Base-by-base conservation (phyloP, 805 yeast genomes). In the Lipomyces oligophaga region DNA sequence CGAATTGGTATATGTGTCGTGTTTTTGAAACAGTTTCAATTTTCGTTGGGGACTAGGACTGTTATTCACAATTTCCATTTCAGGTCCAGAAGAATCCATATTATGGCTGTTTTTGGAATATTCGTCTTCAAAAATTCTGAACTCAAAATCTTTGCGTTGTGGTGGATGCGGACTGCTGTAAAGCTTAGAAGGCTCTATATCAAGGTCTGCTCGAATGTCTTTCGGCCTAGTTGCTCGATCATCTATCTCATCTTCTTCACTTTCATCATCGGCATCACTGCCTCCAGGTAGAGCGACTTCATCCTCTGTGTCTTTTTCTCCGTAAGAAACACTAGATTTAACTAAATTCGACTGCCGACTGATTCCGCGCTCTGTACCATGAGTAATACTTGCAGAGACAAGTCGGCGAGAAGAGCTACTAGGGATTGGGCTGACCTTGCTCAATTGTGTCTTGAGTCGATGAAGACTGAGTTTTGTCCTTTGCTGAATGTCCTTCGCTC, bases 1-100 rank as follows among this genome's bases (percentile, higher is more conserved):
- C 2, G 52, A 47, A 22, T 51, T 54, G 3, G 66, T 62, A 30
- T 57, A 61, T 0, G 66, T 60, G 32, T 63, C 63, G 19, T 53
- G 58, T 18, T 45, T 39, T 21, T 56, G 58, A 36, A 62, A 61
- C 5, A 62, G 41, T 24, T 60, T 59, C 8, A 63, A 36, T 2
- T 58, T 49, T 18, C 27, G 30, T 15, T 39, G 10, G 5, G 43
- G 38, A 13, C 43, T 26, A n/a, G 18, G 31, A 16, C 44, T 33
- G 16, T 18, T 31, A 20, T 20, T 8, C n/a, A 11, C 13, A 7
- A 35, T 16, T 19, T 22, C 15, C 16, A 19, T 13, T 3, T 26
- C 43, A 15, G 38, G 16, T 16, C 20, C 21, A 8, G 11, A 16
- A 36, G 15, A 11, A 36, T 8, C 13, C 37, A 8, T 5, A 30